Evolutionary conservation across 2,329 filamentous ascomycete genomes (phyloP).

Genomic region (Ascochyta lentis): DNA sequence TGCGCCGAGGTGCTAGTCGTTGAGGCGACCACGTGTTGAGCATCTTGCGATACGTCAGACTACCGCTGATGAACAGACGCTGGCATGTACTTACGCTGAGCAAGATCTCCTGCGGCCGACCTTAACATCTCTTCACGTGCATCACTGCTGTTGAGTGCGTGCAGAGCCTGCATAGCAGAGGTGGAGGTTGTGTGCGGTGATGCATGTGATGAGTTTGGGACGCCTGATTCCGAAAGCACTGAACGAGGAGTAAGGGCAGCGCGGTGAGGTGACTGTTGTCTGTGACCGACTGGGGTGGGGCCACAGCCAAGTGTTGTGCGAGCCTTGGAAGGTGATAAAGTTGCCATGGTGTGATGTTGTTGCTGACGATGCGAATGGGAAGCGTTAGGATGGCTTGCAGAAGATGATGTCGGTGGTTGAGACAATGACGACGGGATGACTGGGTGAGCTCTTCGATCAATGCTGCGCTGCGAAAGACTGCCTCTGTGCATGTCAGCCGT

Average conservation of each 20-base stretch:
- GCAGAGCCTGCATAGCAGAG: constrained; percentile 22
- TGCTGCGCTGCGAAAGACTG: constrained; percentile 25
- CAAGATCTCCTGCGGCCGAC: not conserved
- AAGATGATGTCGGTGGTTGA: constrained; percentile 19
- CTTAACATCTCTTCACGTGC: not conserved
- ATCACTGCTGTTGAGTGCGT: constrained; percentile 30
- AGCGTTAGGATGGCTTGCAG: constrained; percentile 20
- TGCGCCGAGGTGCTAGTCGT: constrained; percentile 5
- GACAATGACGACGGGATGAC: constrained; percentile 3
- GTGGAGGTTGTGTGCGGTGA: constrained; percentile 12
- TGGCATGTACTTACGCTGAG: not conserved
- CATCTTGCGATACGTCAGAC: constrained; percentile 25
- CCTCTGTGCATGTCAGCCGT: constrained; percentile 22
- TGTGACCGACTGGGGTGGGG: not conserved
- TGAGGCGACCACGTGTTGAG: constrained; percentile 5
- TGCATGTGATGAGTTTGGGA: not conserved
- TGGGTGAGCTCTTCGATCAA: not conserved
- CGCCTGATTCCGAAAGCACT: constrained; percentile 15
- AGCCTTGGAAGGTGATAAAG: constrained; percentile 24
- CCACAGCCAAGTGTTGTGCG: constrained; percentile 13
- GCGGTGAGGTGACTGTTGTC: constrained; percentile 6
- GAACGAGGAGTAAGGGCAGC: constrained; percentile 33
- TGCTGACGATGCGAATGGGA: constrained; percentile 25
- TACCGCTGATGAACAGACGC: not conserved
- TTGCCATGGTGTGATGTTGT: constrained; percentile 36